Conservation (phyloP, 345 rosid genomes). For the Populus pruinosa region DNA sequence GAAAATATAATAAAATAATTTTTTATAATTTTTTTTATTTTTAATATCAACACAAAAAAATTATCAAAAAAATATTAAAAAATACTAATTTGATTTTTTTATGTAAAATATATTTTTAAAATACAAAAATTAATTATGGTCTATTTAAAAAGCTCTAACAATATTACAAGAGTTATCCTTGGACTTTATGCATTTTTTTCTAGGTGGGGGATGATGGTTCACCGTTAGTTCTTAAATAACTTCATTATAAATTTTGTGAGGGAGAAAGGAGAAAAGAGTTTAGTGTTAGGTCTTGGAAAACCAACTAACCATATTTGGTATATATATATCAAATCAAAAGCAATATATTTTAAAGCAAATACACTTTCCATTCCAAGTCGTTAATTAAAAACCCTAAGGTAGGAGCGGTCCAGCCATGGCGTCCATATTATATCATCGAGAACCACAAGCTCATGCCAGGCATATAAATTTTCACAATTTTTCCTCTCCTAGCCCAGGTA, state of each 20-base stretch:
- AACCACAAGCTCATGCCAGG: slow-evolving; percentile 22
- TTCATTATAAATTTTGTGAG: neutral
- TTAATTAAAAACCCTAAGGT: neutral
- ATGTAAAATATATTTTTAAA: too few relatives aligned
- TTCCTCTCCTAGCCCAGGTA: neutral
- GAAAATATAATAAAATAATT: too few relatives aligned
- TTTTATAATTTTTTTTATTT: too few relatives aligned
- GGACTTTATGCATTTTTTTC: too few relatives aligned
- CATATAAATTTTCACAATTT: neutral
- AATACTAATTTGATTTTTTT: too few relatives aligned
- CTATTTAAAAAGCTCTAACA: too few relatives aligned
- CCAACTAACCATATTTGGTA: neutral
- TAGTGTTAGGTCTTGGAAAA: neutral
- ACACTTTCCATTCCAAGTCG: neutral
- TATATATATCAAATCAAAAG: neutral
- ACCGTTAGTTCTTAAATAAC: too few relatives aligned
- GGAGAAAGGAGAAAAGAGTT: neutral
- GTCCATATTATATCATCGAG: slow-evolving; percentile 3
- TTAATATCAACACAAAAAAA: too few relatives aligned
- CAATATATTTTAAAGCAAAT: neutral
- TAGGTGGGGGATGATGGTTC: too few relatives aligned
- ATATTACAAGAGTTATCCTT: too few relatives aligned
- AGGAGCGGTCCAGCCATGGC: slow-evolving; percentile 22
- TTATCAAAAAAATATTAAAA: too few relatives aligned
- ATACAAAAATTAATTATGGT: too few relatives aligned